Evolutionary conservation across 169 alveolate genomes (phyloP).

Genomic region (Toxoplasma gondii): DNA sequence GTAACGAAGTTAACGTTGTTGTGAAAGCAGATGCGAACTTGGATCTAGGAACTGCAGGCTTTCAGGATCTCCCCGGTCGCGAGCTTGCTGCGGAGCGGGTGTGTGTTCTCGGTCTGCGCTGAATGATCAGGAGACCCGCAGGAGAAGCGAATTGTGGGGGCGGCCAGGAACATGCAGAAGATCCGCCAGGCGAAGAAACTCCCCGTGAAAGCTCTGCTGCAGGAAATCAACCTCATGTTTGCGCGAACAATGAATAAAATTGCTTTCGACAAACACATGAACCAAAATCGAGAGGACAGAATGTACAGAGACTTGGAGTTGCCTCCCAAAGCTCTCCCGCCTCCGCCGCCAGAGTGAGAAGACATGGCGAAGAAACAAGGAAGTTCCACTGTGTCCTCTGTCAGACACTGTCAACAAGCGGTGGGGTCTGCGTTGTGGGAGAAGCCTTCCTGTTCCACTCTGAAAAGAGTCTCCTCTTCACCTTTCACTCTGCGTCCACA

Average conservation of each 20-base stretch:
- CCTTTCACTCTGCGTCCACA: no score
- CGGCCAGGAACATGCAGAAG: constrained; percentile 63
- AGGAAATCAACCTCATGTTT: constrained; percentile 86
- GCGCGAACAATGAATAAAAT: constrained; percentile 92
- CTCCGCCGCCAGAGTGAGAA: constrained; percentile 13
- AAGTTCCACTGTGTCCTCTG: neutral
- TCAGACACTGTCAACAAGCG: no score
- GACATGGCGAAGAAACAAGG: neutral
- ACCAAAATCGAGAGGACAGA: constrained; percentile 74
- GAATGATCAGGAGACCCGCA: constrained; percentile 79
- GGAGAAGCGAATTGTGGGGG: constrained; percentile 77
- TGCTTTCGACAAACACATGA: constrained; percentile 86
- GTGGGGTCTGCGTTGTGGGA: no score
- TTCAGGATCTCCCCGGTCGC: no score
- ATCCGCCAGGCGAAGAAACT: constrained; percentile 70
- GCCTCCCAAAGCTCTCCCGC: constrained; percentile 77
- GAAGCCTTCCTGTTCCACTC: no score
- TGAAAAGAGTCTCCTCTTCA: no score
- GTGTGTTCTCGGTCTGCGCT: neutral
- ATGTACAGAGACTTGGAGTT: constrained; percentile 81
- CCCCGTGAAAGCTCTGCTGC: constrained; percentile 79
- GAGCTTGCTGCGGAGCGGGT: no score
- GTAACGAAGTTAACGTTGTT: no score
- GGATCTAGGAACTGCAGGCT: no score
- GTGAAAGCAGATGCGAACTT: no score